Evolutionary conservation across 2,329 filamentous ascomycete species (phyloP), one percentile per base, ranked within the genome.

Genomic region (Arthrinium phaeospermum): DNA sequence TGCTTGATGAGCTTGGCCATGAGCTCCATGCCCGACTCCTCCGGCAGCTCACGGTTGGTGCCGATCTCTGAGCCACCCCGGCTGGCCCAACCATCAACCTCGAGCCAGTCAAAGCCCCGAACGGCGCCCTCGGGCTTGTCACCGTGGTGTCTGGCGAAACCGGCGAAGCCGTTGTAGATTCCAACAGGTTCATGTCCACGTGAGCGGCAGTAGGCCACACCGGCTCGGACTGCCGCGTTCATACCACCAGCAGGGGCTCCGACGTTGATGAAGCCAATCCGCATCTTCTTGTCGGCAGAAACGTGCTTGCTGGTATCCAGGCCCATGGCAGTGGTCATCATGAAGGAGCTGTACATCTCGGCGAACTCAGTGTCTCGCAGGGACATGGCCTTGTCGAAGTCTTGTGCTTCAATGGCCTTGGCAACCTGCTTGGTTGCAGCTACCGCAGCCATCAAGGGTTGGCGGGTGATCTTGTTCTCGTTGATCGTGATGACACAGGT

Each of bases 51-150:
- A 78, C 96, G 93, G 87, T 99, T 99, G 37, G 96, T 99, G 77
- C 96, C 96, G 79, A 99, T 98, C 82, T 99, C 96, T 1, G 95
- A 98, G 74, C 96, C 96, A 80, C 96, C 96, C 84, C 95, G 96
- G 84, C 95, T 98, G 19, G 96, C 95, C 96, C 96, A 99, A 74
- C 91, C 88, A 81, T 98, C 96, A 6, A 97, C 95, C 80, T 98
- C 96, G 27, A 98, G 89, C 96, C 96, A 99, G 76, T 92, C 87
- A 73, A 98, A 93, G 51, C 93, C 90, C 45, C 95, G 92, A 12
- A 99, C 95, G 2, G 96, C 91, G 51, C 95, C 93, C 0, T 94
- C 73, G 0, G 95, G 95, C 78, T 91, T 86, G 80, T 98, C 96
- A 45, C 86, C 92, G 81, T 98, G 94, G 82, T 99, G 96, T 67